Evolutionary conservation across 2,329 filamentous ascomycete genomes (phyloP), one percentile per base, ranked within the genome.

Genomic region (Myrmaecium sp.): DNA sequence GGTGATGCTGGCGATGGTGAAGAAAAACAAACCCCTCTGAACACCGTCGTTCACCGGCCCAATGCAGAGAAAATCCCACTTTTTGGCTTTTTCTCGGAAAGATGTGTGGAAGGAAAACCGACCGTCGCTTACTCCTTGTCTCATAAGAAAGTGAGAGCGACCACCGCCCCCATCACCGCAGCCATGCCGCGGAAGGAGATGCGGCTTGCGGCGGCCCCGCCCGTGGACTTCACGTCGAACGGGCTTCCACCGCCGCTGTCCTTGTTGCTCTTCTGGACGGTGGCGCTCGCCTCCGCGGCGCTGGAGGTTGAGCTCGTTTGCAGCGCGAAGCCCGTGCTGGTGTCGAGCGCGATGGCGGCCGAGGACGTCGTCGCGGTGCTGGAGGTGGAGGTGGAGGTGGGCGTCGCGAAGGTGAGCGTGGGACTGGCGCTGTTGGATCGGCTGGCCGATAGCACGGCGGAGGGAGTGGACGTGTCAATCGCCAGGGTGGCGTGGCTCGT

Each of bases 211-310:
- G 11, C 17, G 6, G 20, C 6, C 11, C 4, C 17, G 14, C 10
- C 13, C 7, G 14, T 10, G 15, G 22, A n/a, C n/a, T n/a, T 20
- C n/a, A 51, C 40, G 32, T 58, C 55, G 31, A 61, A 60, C 4
- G 56, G 57, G 27, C 51, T 57, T n/a, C 57, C 57, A 10, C 55
- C 55, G 12, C 55, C 54, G 8, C 47, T 52, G 14, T 48, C 43
- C 12, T 43, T 34, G 26, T 44, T 50, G 6, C 43, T 44, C 11
- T 47, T 43, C 30, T 54, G 46, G 10, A 37, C 36, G 17, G 38
- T 47, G 5, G 39, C 30, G n/a, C 31, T 28, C 23, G 31, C 26
- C 18, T 25, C 22, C 14, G 24, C 21, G 13, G 26, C 26, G 8
- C 32, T 20, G 12, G 27, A 12, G 5, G 27, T 14, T 14, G 21